A percentile compares a stretch with the other conserved stretches of the same genome.
Conservation (phyloP, 140 eudicot genomes). For the Oenanthe javanica region DNA sequence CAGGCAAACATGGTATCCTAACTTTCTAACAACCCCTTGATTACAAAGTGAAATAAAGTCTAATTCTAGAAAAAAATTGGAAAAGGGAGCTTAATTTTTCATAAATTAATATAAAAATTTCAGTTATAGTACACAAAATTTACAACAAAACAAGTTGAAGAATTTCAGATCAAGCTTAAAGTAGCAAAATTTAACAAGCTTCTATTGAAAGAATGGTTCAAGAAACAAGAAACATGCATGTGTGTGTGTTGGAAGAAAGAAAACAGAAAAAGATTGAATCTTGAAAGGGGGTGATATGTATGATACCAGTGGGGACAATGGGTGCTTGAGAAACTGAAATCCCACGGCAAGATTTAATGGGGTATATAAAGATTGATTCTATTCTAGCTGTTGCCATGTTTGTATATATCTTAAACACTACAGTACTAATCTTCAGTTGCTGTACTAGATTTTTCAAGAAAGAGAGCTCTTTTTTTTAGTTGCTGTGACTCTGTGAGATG, state of each 20-base stretch:
- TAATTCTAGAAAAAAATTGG: too few relatives aligned
- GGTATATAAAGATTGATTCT: constrained; percentile 33
- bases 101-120: too few relatives aligned
- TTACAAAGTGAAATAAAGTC: too few relatives aligned
- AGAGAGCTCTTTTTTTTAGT: too few relatives aligned
- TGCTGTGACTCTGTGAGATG: neutral
- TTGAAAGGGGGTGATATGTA: neutral
- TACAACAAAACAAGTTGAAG: neutral
- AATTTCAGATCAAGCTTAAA: neutral
- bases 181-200: too few relatives aligned
- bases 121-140: neutral
- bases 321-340: constrained; percentile 39
- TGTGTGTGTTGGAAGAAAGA: too few relatives aligned
- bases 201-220: neutral
- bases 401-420: too few relatives aligned
- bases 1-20: neutral
- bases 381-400: constrained; percentile 21
- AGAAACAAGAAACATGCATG: too few relatives aligned
- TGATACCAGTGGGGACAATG: constrained; percentile 34
- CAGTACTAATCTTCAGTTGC: neutral
- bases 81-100: too few relatives aligned
- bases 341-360: constrained; percentile 44
- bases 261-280: too few relatives aligned
- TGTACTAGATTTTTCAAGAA: too few relatives aligned
- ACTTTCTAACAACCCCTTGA: too few relatives aligned